Evolutionary conservation across 129 eudicot genomes (phyloP).

Genomic region (Oenanthe sinensis): DNA sequence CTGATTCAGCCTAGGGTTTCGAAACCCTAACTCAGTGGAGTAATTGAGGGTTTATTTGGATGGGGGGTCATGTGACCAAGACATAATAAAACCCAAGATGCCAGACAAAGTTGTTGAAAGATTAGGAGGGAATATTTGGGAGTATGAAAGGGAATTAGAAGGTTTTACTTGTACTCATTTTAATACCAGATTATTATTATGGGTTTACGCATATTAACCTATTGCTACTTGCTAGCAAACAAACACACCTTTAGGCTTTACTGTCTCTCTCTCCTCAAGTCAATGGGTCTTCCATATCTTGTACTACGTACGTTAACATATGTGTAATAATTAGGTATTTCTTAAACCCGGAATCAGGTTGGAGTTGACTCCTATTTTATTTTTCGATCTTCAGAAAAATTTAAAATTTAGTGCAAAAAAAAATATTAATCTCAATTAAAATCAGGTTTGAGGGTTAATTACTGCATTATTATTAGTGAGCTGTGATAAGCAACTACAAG

Average conservation of each 20-base stretch:
- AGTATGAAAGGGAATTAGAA: constrained; percentile 87
- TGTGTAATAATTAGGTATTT: no score
- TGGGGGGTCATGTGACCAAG: constrained; percentile 50
- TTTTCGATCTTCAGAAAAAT: no score
- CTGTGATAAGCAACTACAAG: background rate
- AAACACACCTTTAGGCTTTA: constrained; percentile 30
- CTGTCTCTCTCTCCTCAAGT: constrained; percentile 17
- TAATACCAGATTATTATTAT: background rate
- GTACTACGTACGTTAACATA: background rate
- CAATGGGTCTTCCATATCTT: constrained; percentile 9
- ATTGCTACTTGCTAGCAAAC: constrained; percentile 5
- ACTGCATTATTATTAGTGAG: background rate
- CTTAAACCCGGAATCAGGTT: no score
- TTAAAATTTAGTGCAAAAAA: no score
- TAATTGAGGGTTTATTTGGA: constrained; percentile 26
- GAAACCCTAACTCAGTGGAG: constrained; percentile 38
- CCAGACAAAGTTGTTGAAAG: constrained; percentile 89
- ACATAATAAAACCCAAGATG: constrained; percentile 91
- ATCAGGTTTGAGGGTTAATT: no score
- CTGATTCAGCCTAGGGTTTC: constrained; percentile 82
- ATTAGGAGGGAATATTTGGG: constrained; percentile 92
- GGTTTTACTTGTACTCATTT: constrained; percentile 31
- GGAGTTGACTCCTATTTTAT: no score
- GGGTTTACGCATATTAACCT: constrained; percentile 22
- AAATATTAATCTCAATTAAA: no score